Conservation (phyloP, 1,139 yeast genomes). For the Sugiyamaella neomexicana region DNA sequence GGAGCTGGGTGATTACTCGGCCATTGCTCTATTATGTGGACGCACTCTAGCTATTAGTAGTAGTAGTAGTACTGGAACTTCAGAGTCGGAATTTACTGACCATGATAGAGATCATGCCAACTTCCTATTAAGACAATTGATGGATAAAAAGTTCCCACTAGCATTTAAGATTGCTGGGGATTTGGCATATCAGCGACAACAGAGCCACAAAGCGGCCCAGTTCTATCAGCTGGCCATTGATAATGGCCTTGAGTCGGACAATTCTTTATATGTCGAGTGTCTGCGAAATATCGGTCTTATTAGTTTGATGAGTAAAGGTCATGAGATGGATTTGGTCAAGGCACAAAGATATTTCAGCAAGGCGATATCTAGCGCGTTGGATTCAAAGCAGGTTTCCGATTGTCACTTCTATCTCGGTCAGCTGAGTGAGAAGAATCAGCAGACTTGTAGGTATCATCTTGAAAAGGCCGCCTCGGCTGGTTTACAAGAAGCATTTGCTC, state of each 20-base stretch:
- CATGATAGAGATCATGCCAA: slow-evolving; percentile 68
- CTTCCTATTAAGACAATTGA: slow-evolving; percentile 58
- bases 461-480: slow-evolving; percentile 79
- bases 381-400: slow-evolving; percentile 50
- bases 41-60: slow-evolving; percentile 35
- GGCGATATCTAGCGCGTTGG: slow-evolving; percentile 45
- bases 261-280: slow-evolving; percentile 70
- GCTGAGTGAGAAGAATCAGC: slow-evolving; percentile 45
- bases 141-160: slow-evolving; percentile 63
- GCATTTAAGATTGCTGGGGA: slow-evolving; percentile 76
- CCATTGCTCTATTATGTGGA: slow-evolving; percentile 68
- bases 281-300: slow-evolving; percentile 68
- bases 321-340: slow-evolving; percentile 37
- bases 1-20: slow-evolving; percentile 77
- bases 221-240: slow-evolving; percentile 62
- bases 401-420: slow-evolving; percentile 81
- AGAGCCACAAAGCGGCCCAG: slow-evolving; percentile 49
- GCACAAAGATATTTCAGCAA: slow-evolving; percentile 63
- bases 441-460: slow-evolving; percentile 59
- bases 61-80: slow-evolving; percentile 25
- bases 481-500: slow-evolving; percentile 69
- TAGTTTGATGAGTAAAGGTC: slow-evolving; percentile 50
- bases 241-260: slow-evolving; percentile 39
- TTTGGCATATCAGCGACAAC: slow-evolving; percentile 54
- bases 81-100: slow-evolving; percentile 28